Percentiles rank a stretch among this genome's conserved stretches.
phyloP scores from a whole-genome alignment of 2,329 filamentous ascomycete genomes.

The Xylaria sp. region DNA sequence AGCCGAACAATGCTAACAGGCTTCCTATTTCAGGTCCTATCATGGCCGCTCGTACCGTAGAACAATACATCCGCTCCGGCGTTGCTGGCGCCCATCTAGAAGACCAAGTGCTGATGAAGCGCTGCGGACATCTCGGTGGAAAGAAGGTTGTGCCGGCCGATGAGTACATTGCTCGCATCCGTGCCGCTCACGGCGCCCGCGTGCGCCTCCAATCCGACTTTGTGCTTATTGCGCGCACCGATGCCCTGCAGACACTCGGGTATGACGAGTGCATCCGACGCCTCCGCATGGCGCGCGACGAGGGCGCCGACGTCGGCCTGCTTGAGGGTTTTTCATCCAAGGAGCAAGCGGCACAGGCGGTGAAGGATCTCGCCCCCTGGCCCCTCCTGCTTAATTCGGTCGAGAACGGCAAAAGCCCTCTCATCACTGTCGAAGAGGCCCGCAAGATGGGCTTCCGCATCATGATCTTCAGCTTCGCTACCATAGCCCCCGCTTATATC shows the following conservation, averaged over 20 bases:
- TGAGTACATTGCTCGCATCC: conserved; percentile 60
- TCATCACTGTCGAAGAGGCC: conserved; percentile 58
- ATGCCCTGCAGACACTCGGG: conserved; percentile 61
- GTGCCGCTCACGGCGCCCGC: conserved; percentile 58
- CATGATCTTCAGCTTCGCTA: conserved; percentile 61
- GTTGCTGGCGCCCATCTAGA: conserved; percentile 49
- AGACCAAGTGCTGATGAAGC: conserved; percentile 60
- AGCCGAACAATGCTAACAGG: conserved; percentile 13
- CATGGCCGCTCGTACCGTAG: conserved; percentile 49
- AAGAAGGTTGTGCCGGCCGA: conserved; percentile 62
- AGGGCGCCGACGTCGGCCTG: conserved; percentile 65
- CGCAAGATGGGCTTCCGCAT: conserved; percentile 62
- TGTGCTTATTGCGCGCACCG: conserved; percentile 68
- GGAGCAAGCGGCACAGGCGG: conserved; percentile 54
- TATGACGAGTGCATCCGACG: conserved; percentile 61
- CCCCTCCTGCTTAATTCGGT: conserved; percentile 64
- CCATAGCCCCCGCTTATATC: conserved; percentile 53
- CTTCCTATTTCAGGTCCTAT: conserved; percentile 41
- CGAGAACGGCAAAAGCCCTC: conserved; percentile 59
- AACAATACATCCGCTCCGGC: conserved; percentile 58
- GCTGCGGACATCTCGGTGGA: conserved; percentile 67
- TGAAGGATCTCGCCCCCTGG: conserved; percentile 47
- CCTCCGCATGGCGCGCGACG: conserved; percentile 55
- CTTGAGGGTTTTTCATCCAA: conserved; percentile 61
- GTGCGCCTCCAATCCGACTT: conserved; percentile 58